These are phyloP conservation scores for Medicago lupulina DNA, from an alignment of 306 rosid genomes.

Conservation along the genomic window DNA sequence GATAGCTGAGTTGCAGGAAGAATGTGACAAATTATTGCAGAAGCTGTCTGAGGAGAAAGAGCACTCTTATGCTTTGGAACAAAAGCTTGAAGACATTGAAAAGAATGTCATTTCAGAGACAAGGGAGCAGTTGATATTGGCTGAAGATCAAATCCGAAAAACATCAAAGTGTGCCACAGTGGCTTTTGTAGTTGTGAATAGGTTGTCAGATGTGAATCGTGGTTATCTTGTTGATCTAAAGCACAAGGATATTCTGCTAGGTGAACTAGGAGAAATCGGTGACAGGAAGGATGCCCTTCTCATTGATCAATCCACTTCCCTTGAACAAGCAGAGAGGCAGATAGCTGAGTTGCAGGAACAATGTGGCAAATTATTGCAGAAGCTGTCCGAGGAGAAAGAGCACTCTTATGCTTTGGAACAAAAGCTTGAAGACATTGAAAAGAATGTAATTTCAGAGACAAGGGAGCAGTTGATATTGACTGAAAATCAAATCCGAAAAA, in stretches of 20 bases:
- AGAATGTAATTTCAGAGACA: slow-evolving; percentile 55
- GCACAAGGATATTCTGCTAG: slow-evolving; percentile 54
- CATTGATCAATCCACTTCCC: slow-evolving; percentile 55
- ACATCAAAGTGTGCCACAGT: slow-evolving; percentile 77
- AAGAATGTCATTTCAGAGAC: slow-evolving; percentile 62
- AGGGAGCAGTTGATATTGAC: slow-evolving; percentile 55
- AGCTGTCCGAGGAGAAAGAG: slow-evolving; percentile 68
- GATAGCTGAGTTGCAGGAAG: slow-evolving; percentile 56
- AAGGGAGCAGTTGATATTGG: slow-evolving; percentile 66
- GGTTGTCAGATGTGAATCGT: slow-evolving; percentile 70
- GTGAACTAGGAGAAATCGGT: slow-evolving; percentile 57
- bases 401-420: slow-evolving; percentile 56
- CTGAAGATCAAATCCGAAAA: slow-evolving; percentile 57
- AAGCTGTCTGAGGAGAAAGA: slow-evolving; percentile 69
- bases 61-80: slow-evolving; percentile 55
- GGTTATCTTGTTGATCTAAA: slow-evolving; percentile 55
- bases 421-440: slow-evolving; percentile 69
- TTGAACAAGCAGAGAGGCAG: slow-evolving; percentile 61
- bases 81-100: slow-evolving; percentile 68
- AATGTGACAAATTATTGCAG: slow-evolving; percentile 55
- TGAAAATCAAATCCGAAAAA: slow-evolving; percentile 55
- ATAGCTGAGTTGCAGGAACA: slow-evolving; percentile 57
- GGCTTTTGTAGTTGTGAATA: slow-evolving; percentile 74
- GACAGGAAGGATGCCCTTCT: slow-evolving; percentile 62
- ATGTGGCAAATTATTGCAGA: slow-evolving; percentile 55